These are phyloP conservation scores for Scheffersomyces coipomensis DNA, from an alignment of 805 yeast genomes.

Conservation along the genomic window DNA sequence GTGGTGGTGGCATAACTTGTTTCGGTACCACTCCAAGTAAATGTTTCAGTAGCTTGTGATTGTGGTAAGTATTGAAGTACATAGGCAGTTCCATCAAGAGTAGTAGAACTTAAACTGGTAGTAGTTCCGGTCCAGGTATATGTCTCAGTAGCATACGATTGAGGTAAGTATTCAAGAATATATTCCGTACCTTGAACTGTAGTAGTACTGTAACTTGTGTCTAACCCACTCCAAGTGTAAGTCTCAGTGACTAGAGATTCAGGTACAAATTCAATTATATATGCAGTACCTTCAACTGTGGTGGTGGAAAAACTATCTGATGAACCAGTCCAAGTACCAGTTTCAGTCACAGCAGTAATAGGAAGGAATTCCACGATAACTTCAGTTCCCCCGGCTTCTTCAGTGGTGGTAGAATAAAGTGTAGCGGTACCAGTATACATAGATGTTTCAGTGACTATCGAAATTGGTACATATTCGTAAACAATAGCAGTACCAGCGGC, in stretches of 20 bases:
- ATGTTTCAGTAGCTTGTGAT: neutral
- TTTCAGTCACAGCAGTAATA: neutral
- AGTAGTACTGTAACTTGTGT: no score
- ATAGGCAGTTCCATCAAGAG: neutral
- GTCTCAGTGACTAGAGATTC: no score
- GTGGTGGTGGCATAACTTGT: neutral
- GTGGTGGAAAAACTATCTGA: no score
- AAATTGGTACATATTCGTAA: neutral
- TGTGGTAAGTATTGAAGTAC: neutral
- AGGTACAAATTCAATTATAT: no score
- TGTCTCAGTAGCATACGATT: no score
- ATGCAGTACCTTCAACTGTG: no score
- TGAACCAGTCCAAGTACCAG: neutral
- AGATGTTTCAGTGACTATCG: neutral
- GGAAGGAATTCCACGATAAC: neutral
- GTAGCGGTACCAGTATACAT: neutral
- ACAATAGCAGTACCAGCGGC: no score
- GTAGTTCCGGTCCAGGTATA: neutral
- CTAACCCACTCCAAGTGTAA: no score
- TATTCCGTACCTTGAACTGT: no score
- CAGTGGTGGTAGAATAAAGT: neutral
- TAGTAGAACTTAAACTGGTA: neutral
- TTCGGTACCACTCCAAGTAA: neutral
- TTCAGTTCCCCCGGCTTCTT: no score
- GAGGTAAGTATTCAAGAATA: no score